These are phyloP conservation scores for Diaporthe aspalathi DNA, from an alignment of 2,329 filamentous ascomycete genomes.

Conservation along the genomic window DNA sequence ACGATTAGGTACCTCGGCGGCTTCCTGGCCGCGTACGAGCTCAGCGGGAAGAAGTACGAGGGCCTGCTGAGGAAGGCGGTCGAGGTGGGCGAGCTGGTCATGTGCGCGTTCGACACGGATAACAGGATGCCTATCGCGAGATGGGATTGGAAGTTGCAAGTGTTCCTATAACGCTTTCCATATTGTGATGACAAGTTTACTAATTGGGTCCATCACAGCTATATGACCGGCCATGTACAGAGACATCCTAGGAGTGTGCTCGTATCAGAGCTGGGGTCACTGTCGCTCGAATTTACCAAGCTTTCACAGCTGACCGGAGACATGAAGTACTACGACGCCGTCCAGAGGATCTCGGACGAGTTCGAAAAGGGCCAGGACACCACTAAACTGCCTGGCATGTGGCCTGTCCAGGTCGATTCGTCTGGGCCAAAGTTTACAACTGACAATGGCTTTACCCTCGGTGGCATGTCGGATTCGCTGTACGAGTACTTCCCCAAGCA, in stretches of 20 bases:
- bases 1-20: slow-evolving; percentile 69
- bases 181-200: neutral
- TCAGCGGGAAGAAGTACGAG: slow-evolving; percentile 65
- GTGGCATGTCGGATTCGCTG: slow-evolving; percentile 67
- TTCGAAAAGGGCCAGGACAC: slow-evolving; percentile 64
- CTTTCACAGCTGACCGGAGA: slow-evolving; percentile 73
- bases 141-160: slow-evolving; percentile 64
- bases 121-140: slow-evolving; percentile 73
- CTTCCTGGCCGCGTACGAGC: slow-evolving; percentile 75
- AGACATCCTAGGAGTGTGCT: slow-evolving; percentile 54
- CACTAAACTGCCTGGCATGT: slow-evolving; percentile 71
- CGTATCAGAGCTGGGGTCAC: slow-evolving; percentile 66
- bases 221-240: slow-evolving; percentile 54
- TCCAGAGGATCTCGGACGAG: slow-evolving; percentile 66
- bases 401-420: slow-evolving; percentile 65
- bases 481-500: slow-evolving; percentile 76
- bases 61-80: slow-evolving; percentile 70
- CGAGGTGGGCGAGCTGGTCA: slow-evolving; percentile 73
- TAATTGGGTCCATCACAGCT: slow-evolving; percentile 52
- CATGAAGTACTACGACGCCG: slow-evolving; percentile 70
- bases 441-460: slow-evolving; percentile 66
- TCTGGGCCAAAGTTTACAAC: slow-evolving; percentile 65
- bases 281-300: slow-evolving; percentile 72
- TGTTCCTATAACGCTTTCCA: slow-evolving; percentile 38
- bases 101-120: slow-evolving; percentile 75